Evolutionary conservation across 1,284 basidiomycete species (phyloP), one percentile per base, ranked within the genome.

Genomic region (Pisolithus thermaeus): DNA sequence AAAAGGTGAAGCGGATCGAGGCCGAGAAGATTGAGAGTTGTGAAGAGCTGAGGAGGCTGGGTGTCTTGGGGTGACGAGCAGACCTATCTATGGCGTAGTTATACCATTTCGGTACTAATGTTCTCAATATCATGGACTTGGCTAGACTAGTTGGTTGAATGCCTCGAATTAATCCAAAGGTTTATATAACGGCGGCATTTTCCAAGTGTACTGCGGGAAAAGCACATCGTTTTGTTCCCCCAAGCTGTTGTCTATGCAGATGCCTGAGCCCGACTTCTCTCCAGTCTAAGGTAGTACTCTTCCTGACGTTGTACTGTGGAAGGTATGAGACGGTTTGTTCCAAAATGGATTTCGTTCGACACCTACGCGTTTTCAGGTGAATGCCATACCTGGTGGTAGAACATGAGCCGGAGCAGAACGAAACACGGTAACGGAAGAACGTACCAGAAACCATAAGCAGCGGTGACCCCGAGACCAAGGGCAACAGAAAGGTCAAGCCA

Each of bases 261-360:
- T 35, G 25, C 35, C 51, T 62, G 59, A 47, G 53, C 43, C 73
- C 66, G 81, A 75, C 67, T 64, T 64, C 75, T 79, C 76, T 92
- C 90, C 53, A 91, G 77, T 69, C 83, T 90, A 64, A 91, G 73
- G 73, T 93, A 93, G 72, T 76, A 91, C 63, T 80, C 82, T 72
- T 93, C 90, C 67, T 90, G 86, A 55, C 75, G 77, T 64, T 84
- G 83, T 52, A 90, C 90, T 93, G 64, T 25, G 61, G 37, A 58
- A 53, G 23, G 43, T 47, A 43, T 69, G 43, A 65, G 61, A 38
- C 47, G 23, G 44, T 38, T 11, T 11, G 28, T 42, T 40, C 11
- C 20, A 12, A 20, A 12, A 39, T 22, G 14, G 43, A 28, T n/a
- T 35, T n/a, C 27, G 38, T 28, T 41, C 46, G 57, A 75, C 16